Conservation (phyloP, 305 asterid genomes). For the Solanum hybrid region DNA sequence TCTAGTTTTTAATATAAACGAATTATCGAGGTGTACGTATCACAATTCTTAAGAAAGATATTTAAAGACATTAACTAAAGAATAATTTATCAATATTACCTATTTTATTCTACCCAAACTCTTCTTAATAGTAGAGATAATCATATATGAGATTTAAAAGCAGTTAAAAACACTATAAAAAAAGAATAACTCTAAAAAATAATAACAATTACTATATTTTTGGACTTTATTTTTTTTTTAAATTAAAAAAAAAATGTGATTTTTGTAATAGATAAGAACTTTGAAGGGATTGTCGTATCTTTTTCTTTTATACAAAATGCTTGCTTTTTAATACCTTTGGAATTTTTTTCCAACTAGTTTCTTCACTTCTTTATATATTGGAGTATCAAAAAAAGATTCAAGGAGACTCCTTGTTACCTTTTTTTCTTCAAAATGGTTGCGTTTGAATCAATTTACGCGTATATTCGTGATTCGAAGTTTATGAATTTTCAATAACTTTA, state of each 20-base stretch:
- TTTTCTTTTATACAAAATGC: constrained; percentile 21
- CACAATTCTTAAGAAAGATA: neutral
- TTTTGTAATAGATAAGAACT: constrained; percentile 21
- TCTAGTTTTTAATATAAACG: neutral
- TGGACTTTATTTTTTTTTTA: neutral
- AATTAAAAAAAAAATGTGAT: too few relatives aligned
- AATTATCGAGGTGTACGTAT: neutral
- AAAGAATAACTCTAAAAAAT: too few relatives aligned
- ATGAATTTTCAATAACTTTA: too few relatives aligned
- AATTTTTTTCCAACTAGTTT: neutral
- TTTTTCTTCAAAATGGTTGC: neutral
- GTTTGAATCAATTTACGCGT: neutral
- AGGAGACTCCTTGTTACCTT: neutral
- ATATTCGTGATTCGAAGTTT: too few relatives aligned
- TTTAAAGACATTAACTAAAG: neutral
- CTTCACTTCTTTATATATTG: neutral
- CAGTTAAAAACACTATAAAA: neutral
- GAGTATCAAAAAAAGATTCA: neutral
- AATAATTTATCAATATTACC: neutral
- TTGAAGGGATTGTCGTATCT: constrained; percentile 24
- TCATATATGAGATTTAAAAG: neutral
- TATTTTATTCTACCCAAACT: neutral
- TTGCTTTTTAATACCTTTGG: neutral
- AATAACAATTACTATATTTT: neutral
- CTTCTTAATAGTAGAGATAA: neutral